Evolutionary conservation across 2,329 filamentous ascomycete genomes (phyloP).

Genomic region (Huntiella decipiens): DNA sequence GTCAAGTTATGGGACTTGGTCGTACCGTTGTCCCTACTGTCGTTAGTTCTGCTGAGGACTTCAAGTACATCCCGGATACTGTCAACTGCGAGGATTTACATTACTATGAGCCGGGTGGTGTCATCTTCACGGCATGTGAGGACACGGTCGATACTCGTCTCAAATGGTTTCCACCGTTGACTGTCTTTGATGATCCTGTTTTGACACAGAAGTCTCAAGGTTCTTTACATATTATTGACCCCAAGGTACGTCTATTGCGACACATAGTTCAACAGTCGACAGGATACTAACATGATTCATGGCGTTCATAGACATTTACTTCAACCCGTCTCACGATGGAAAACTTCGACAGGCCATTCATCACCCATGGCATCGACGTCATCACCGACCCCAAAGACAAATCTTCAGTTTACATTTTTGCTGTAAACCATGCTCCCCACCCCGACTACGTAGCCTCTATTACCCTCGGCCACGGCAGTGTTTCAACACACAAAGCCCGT

Average conservation of each 20-base stretch:
- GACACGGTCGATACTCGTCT: conserved; percentile 23
- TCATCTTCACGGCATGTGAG: conserved; percentile 39
- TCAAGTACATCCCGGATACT: conserved; percentile 30
- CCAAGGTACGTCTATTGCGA: conserved; percentile 23
- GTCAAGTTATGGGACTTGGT: conserved; percentile 16
- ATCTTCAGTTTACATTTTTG: conserved; percentile 37
- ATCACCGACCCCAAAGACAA: conserved; percentile 26
- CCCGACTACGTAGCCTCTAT: conserved; percentile 18
- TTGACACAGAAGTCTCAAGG: conserved; percentile 21
- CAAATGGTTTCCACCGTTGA: conserved; percentile 33
- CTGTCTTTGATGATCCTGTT: conserved; percentile 22
- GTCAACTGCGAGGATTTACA: conserved; percentile 41
- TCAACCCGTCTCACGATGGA: conserved; percentile 27
- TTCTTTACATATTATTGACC: conserved; percentile 33
- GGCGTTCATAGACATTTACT: conserved; percentile 23
- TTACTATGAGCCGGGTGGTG: conserved; percentile 26
- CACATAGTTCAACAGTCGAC: not conserved
- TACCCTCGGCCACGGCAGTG: not conserved
- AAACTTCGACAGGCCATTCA: conserved; percentile 32
- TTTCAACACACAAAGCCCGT: conserved; percentile 19
- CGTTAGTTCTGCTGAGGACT: conserved; percentile 15
- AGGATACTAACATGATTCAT: not conserved
- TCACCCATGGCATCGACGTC: conserved; percentile 42
- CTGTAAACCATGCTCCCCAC: conserved; percentile 39
- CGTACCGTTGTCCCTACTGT: conserved; percentile 14